Evolutionary conservation across 768 basidiomycete genomes (phyloP).

Genomic region (Boletus speciosus): DNA sequence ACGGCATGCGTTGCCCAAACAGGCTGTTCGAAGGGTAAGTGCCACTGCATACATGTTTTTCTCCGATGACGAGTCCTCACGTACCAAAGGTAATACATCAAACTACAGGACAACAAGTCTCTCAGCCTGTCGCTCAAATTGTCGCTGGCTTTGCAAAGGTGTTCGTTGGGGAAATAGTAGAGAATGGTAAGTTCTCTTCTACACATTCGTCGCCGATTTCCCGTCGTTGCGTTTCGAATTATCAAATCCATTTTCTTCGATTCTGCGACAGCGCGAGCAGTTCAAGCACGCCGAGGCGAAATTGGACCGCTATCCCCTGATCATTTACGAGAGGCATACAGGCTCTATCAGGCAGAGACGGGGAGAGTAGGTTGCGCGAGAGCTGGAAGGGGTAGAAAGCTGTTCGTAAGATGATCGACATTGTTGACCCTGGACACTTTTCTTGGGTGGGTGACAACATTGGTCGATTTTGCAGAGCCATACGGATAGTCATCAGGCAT

Average conservation of each 20-base stretch:
- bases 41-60: neutral
- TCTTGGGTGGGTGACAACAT: no score
- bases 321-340: constrained; percentile 86
- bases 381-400: constrained; percentile 61
- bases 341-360: constrained; percentile 75
- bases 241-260: neutral
- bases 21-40: constrained; percentile 72
- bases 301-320: constrained; percentile 81
- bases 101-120: constrained; percentile 74
- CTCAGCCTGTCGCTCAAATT: constrained; percentile 83
- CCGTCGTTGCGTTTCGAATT: neutral
- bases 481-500: no score
- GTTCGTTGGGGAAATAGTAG: constrained; percentile 89
- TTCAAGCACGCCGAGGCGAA: constrained; percentile 69
- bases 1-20: constrained; percentile 78
- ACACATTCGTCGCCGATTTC: neutral
- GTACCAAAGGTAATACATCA: constrained; percentile 73
- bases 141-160: constrained; percentile 90
- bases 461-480: no score
- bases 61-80: neutral
- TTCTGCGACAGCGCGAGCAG: constrained; percentile 56
- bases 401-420: constrained; percentile 59
- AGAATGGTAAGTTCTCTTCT: constrained; percentile 55
- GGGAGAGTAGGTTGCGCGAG: constrained; percentile 78
- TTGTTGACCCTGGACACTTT: neutral